Base-by-base conservation (phyloP, 805 yeast genomes). In the Wickerhamiella brachini region DNA sequence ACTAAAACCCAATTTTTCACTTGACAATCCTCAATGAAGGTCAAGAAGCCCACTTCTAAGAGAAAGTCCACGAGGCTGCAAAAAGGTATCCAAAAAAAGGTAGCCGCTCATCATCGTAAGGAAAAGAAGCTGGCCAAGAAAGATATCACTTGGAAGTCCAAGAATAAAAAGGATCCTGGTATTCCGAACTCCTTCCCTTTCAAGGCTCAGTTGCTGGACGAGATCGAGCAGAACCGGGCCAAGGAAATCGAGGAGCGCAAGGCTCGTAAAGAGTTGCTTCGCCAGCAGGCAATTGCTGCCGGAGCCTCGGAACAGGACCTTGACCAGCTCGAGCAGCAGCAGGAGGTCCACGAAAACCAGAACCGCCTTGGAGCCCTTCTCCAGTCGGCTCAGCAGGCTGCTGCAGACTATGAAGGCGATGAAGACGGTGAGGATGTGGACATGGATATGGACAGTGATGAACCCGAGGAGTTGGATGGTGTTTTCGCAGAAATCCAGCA, bases 81-180 rank as follows among this genome's bases (percentile, higher is more conserved):
- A 64, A 95, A 89, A 68, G 98, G 98, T 56, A 88, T 93, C 66
- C 84, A 86, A 73, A 93, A 88, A 78, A 93, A 93, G 70, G 89
- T 95, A 2, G 78, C 90, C 43, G 96, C 97, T 7, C 90, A 89
- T 60, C 77, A 83, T 57, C 80, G 94, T 68, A 93, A 93, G 65
- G 83, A 85, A 65, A 77, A 75, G 60, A 93, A 93, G 70, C 57
- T 66, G 23, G 77, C 95, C 18, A 93, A 93, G 75, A 88, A 79
- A 64, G 97, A 90, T 66, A 79, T 79, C 3, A 93, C 97, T 15
- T 93, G 98, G 98, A 87, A 78, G 65, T 85, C 95, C 17, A 80
- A 81, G 62, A 69, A 70, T 52, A 79, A 78, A 62, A 90, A 86
- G 69, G 97, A 89, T 66, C 89, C 90, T 10, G 97, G 97, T 57